phyloP scores from a whole-genome alignment of 371 early-diverging fungal genomes.

The Capillidium rhysosporum region DNA sequence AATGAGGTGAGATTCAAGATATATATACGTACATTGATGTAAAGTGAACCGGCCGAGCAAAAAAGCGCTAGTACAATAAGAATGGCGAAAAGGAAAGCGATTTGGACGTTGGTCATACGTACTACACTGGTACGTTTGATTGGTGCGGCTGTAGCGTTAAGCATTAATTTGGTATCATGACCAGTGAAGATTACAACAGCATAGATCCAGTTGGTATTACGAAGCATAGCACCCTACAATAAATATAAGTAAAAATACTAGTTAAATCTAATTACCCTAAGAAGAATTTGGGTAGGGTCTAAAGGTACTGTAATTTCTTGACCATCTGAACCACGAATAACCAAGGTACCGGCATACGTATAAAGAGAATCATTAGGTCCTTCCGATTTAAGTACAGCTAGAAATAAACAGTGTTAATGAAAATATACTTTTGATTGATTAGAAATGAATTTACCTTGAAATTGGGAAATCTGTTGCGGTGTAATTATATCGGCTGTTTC shows the following conservation, averaged over 20 bases:
- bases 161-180: constrained; percentile 77
- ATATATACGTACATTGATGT: constrained; percentile 13
- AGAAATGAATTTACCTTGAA: constrained; percentile 20
- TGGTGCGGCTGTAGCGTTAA: constrained; percentile 63
- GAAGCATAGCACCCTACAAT: constrained; percentile 44
- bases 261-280: constrained; percentile 21
- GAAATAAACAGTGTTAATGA: not conserved
- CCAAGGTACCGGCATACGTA: constrained; percentile 60
- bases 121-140: constrained; percentile 63
- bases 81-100: constrained; percentile 74
- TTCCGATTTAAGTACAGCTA: constrained; percentile 42
- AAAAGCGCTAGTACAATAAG: constrained; percentile 63
- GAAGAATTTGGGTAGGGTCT: constrained; percentile 59
- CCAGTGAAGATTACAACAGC: constrained; percentile 73
- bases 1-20: not conserved
- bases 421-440: not conserved
- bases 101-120: constrained; percentile 78
- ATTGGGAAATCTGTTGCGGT: constrained; percentile 27
- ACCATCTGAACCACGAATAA: constrained; percentile 23
- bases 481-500: constrained; percentile 45
- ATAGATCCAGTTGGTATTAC: constrained; percentile 74
- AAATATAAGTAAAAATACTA: not conserved
- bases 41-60: constrained; percentile 57
- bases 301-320: constrained; percentile 41
- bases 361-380: constrained; percentile 75